These are phyloP conservation scores for Tuber melanosporum DNA, from an alignment of 495 filamentous ascomycete genomes.

Conservation along the genomic window DNA sequence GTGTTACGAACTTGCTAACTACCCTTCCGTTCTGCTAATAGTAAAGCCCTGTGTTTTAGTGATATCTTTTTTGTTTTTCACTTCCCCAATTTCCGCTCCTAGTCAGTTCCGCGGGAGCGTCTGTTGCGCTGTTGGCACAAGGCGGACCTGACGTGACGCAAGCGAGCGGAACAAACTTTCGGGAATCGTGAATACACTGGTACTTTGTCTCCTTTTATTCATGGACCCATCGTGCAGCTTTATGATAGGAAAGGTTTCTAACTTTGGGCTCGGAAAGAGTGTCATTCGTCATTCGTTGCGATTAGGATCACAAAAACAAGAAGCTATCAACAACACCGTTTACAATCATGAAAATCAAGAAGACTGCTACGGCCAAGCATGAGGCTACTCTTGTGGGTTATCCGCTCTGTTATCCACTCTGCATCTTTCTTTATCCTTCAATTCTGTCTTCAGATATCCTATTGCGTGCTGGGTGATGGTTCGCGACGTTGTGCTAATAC, in stretches of 20 bases:
- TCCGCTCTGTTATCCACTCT: conserved; percentile 7
- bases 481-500: conserved; percentile 41
- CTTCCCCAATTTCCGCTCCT: conserved; percentile 25
- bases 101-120: conserved; percentile 22
- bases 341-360: conserved; percentile 91
- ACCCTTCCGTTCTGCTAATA: conserved; percentile 30
- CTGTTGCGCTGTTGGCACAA: conserved; percentile 27
- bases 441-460: neutral
- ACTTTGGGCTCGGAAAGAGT: conserved; percentile 5
- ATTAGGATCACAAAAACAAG: neutral
- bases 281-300: neutral
- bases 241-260: neutral
- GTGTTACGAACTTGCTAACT: conserved; percentile 26
- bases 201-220: neutral
- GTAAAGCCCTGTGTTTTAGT: conserved; percentile 21
- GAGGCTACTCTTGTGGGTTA: conserved; percentile 81
- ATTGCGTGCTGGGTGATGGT: conserved; percentile 18
- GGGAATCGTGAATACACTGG: neutral
- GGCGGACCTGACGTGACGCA: conserved; percentile 38
- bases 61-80: conserved; percentile 29
- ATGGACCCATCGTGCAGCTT: neutral
- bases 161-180: conserved; percentile 35
- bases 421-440: neutral
- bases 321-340: neutral
- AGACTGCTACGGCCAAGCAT: conserved; percentile 84